Conservation (phyloP, 1,284 basidiomycete genomes). For the Anthracocystis walkeri region DNA sequence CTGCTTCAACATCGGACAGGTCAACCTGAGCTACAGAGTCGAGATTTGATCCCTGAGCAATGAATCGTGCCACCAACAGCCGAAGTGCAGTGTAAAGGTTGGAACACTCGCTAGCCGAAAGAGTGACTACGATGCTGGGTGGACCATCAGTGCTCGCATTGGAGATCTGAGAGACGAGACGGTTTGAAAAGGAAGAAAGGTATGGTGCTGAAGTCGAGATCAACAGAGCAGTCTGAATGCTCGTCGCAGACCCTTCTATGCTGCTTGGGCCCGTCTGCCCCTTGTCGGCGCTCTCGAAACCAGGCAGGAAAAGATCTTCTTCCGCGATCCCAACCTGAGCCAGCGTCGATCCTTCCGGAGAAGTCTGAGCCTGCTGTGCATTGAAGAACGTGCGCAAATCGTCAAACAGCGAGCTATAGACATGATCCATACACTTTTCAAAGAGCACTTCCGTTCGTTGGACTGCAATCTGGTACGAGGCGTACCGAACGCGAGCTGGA, state of each 20-base stretch:
- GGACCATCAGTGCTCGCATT: constrained; percentile 7
- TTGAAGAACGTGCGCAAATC: constrained; percentile 36
- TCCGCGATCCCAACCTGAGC: constrained; percentile 9
- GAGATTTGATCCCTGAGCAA: constrained; percentile 29
- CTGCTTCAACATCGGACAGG: constrained; percentile 27
- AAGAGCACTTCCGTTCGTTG: constrained; percentile 36
- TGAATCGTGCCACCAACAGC: constrained; percentile 48
- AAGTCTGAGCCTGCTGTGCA: neutral
- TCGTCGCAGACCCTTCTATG: constrained; percentile 10
- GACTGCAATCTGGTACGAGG: constrained; percentile 38
- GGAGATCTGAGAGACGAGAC: constrained; percentile 43
- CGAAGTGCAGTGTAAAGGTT: constrained; percentile 44
- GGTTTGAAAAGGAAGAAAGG: constrained; percentile 39
- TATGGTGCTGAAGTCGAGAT: constrained; percentile 45
- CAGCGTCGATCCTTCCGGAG: neutral
- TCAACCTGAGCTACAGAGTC: neutral
- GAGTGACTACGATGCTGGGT: constrained; percentile 39
- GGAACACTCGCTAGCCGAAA: constrained; percentile 42
- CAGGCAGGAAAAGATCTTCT: constrained; percentile 38
- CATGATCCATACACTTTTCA: constrained; percentile 31
- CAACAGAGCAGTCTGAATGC: constrained; percentile 47
- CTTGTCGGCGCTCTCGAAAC: constrained; percentile 25
- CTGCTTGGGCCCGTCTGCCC: neutral
- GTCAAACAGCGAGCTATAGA: constrained; percentile 37
- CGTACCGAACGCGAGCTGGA: constrained; percentile 35